phyloP scores from a whole-genome alignment of 1,284 basidiomycete species.

The Microstroma glucosiphilum region DNA sequence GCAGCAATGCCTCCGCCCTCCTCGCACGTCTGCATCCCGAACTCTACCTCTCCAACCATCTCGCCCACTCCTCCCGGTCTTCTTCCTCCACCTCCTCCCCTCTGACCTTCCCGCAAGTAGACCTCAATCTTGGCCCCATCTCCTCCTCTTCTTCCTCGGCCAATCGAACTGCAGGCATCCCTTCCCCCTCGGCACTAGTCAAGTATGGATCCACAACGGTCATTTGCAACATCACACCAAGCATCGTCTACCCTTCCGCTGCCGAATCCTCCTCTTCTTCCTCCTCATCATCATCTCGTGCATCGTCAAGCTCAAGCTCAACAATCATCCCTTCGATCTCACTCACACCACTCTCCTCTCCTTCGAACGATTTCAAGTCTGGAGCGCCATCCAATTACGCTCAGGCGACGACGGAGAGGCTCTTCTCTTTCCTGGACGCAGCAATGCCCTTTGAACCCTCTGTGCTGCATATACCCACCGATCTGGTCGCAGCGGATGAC shows the following conservation, averaged over 20 bases:
- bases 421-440: neutral
- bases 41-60: constrained; percentile 4
- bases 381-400: constrained; percentile 4
- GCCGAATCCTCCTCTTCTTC: neutral
- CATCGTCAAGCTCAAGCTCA: neutral
- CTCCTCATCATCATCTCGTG: neutral
- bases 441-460: constrained; percentile 1
- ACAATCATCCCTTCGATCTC: constrained; percentile 3
- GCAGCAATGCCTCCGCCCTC: neutral
- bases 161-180: neutral
- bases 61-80: neutral
- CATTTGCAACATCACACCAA: constrained; percentile 7
- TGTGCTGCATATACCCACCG: neutral
- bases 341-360: constrained; percentile 2
- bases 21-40: neutral
- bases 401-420: neutral
- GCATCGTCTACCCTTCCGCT: constrained; percentile 1
- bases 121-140: constrained; percentile 4
- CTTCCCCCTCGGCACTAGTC: constrained; percentile 2
- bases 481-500: neutral
- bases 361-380: neutral
- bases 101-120: constrained; percentile 1
- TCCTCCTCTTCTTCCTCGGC: neutral
- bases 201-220: constrained; percentile 2
- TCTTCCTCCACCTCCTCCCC: constrained; percentile 2